Percentiles rank a stretch among this genome's conserved stretches.
These are phyloP conservation scores for Penicillium manginii DNA, from an alignment of 495 filamentous ascomycete genomes.

Conservation along the genomic window DNA sequence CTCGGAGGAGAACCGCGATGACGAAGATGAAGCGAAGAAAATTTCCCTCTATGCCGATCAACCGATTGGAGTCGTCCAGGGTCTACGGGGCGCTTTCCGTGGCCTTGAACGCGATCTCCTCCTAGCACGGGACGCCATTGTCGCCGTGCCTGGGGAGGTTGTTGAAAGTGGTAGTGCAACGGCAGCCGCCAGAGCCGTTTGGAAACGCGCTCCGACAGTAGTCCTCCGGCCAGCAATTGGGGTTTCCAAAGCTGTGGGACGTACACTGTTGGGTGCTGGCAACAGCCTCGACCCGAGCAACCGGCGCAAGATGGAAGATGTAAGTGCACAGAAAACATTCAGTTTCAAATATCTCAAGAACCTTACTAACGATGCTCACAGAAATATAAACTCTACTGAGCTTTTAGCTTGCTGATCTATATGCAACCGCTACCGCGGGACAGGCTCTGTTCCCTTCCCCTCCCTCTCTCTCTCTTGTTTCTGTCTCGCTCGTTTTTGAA, in stretches of 20 bases:
- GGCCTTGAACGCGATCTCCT: slow-evolving; percentile 86
- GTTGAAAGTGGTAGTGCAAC: slow-evolving; percentile 83
- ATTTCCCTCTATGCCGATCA: slow-evolving; percentile 93
- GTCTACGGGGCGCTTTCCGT: slow-evolving; percentile 77
- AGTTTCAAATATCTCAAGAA: slow-evolving; percentile 13
- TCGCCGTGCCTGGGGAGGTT: slow-evolving; percentile 91
- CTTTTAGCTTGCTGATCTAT: neutral
- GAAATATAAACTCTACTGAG: neutral
- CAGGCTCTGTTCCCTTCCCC: slow-evolving; percentile 3
- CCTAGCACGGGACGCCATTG: slow-evolving; percentile 83
- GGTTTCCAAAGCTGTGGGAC: slow-evolving; percentile 84
- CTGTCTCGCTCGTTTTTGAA: slow-evolving; percentile 3
- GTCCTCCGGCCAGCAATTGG: slow-evolving; percentile 90
- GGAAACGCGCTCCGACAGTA: slow-evolving; percentile 82
- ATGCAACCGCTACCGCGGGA: neutral
- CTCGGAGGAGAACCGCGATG: slow-evolving; percentile 61
- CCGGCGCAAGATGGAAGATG: slow-evolving; percentile 82
- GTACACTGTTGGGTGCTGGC: slow-evolving; percentile 89
- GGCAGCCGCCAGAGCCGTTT: slow-evolving; percentile 79
- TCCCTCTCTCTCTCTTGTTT: slow-evolving; percentile 1
- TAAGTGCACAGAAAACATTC: slow-evolving; percentile 48
- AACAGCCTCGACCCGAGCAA: slow-evolving; percentile 89
- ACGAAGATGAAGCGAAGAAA: slow-evolving; percentile 69
- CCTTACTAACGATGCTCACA: slow-evolving; percentile 3
- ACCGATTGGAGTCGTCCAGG: slow-evolving; percentile 83